Percentiles rank a stretch among this genome's conserved stretches.
Evolutionary conservation across 2,329 filamentous ascomycete genomes (phyloP).

Genomic region (Podosphaera xanthii): DNA sequence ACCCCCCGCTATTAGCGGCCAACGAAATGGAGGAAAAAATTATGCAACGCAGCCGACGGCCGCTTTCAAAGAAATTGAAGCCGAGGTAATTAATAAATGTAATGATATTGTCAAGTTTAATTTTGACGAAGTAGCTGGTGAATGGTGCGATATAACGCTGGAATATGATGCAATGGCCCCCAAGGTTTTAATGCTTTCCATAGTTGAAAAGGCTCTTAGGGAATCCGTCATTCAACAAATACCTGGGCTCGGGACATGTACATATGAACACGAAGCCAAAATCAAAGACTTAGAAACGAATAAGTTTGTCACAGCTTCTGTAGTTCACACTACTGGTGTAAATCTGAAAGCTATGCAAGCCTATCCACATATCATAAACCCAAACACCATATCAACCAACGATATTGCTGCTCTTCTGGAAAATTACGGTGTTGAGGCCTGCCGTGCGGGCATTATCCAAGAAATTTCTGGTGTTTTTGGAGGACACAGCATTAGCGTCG

Average conservation of each 20-base stretch:
- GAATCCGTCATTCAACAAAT: constrained; percentile 76
- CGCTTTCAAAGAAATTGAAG: constrained; percentile 24
- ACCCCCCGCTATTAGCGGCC: constrained; percentile 15
- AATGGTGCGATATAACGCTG: constrained; percentile 59
- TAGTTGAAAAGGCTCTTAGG: constrained; percentile 62
- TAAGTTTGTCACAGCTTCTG: constrained; percentile 25
- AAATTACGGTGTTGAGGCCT: constrained; percentile 84
- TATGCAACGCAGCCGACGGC: constrained; percentile 6
- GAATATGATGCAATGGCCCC: constrained; percentile 61
- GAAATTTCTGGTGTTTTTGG: constrained; percentile 74
- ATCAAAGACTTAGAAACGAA: constrained; percentile 24
- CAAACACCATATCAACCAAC: constrained; percentile 72
- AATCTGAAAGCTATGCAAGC: constrained; percentile 83
- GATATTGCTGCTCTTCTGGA: constrained; percentile 69
- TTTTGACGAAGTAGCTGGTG: constrained; percentile 53
- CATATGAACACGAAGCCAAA: constrained; percentile 37
- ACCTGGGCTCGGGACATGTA: constrained; percentile 49
- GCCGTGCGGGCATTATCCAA: constrained; percentile 62
- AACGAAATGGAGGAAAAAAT: constrained; percentile 16
- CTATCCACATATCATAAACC: constrained; percentile 66
- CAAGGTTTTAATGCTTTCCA: constrained; percentile 79
- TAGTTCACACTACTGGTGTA: constrained; percentile 61
- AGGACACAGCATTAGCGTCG: constrained; percentile 78
- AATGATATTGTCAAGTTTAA: constrained; percentile 51
- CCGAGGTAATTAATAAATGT: constrained; percentile 39